Evolutionary conservation across 2,329 filamentous ascomycete species (phyloP).

Genomic region (Xylogone sp.): DNA sequence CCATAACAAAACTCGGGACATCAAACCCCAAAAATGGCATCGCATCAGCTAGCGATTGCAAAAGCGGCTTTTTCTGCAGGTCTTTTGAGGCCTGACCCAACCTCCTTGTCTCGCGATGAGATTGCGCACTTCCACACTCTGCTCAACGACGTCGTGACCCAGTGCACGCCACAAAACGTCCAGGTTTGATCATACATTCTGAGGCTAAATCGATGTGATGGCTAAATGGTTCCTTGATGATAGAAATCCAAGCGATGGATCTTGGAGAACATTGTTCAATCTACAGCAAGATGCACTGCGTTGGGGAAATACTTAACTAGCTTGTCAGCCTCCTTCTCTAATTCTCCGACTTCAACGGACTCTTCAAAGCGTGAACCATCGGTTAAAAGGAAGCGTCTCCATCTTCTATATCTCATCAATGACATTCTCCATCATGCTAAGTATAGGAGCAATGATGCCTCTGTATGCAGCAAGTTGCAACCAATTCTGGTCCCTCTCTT

Average conservation of each 20-base stretch:
- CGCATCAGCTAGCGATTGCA: constrained; percentile 70
- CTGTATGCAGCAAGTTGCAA: constrained; percentile 54
- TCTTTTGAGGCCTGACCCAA: constrained; percentile 72
- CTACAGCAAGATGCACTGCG: constrained; percentile 59
- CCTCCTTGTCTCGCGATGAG: constrained; percentile 61
- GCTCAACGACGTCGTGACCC: constrained; percentile 60
- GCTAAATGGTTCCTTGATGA: constrained; percentile 34
- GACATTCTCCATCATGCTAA: constrained; percentile 72
- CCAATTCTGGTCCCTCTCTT: constrained; percentile 59
- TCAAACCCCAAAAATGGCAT: constrained; percentile 47
- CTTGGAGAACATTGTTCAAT: constrained; percentile 65
- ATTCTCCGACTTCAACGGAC: constrained; percentile 21
- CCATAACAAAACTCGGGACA: neutral
- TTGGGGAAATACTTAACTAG: constrained; percentile 74
- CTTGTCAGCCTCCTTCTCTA: constrained; percentile 56
- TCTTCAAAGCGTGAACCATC: constrained; percentile 45
- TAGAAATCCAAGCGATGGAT: constrained; percentile 91
- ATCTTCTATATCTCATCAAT: constrained; percentile 74
- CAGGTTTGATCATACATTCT: constrained; percentile 64
- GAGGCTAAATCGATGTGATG: constrained; percentile 26
- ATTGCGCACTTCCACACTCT: constrained; percentile 66
- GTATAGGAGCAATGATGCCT: constrained; percentile 42
- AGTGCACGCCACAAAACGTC: constrained; percentile 77
- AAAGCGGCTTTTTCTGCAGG: constrained; percentile 75
- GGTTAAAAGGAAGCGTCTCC: constrained; percentile 64